Conservation (phyloP, 2,329 filamentous ascomycete genomes). For the Pseudocercospora pini-densiflorae region DNA sequence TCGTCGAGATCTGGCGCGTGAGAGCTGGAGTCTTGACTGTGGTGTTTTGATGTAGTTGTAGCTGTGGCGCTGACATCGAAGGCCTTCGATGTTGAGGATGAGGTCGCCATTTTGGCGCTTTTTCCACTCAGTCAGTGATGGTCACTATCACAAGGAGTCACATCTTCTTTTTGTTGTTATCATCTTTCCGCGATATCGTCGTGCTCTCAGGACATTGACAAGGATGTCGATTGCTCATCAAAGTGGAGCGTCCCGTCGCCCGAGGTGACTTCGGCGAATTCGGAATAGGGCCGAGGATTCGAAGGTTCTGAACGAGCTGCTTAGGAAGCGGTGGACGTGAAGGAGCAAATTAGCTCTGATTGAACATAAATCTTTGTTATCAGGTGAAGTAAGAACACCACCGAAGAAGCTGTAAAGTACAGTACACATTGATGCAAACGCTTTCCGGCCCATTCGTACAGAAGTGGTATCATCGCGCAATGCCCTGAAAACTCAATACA, state of each 20-base stretch:
- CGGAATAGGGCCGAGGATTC: not conserved
- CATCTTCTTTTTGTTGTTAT: not conserved
- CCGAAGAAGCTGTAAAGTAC: not conserved
- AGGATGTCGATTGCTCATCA: conserved; percentile 3
- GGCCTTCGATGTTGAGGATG: not conserved
- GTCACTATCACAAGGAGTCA: not conserved
- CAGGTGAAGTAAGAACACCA: not conserved
- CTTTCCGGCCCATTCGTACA: not conserved
- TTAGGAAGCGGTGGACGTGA: not conserved
- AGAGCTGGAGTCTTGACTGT: conserved; percentile 3
- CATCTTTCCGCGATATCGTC: not conserved
- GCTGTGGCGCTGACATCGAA: not conserved
- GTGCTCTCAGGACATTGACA: not conserved
- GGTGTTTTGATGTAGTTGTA: not conserved
- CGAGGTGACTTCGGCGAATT: not conserved
- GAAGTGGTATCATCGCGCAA: conserved; percentile 7
- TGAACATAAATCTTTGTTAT: not conserved
- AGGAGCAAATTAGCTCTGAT: not conserved
- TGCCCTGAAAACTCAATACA: not conserved
- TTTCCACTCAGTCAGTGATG: not conserved
- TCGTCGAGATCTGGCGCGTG: not conserved
- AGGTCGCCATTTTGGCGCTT: not conserved
- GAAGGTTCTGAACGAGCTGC: not conserved
- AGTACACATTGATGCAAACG: not conserved
- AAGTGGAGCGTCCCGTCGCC: conserved; percentile 1